Evolutionary conservation across 768 basidiomycete genomes (phyloP), one percentile per base, ranked within the genome.

Genomic region (Naganishia onofrii): DNA sequence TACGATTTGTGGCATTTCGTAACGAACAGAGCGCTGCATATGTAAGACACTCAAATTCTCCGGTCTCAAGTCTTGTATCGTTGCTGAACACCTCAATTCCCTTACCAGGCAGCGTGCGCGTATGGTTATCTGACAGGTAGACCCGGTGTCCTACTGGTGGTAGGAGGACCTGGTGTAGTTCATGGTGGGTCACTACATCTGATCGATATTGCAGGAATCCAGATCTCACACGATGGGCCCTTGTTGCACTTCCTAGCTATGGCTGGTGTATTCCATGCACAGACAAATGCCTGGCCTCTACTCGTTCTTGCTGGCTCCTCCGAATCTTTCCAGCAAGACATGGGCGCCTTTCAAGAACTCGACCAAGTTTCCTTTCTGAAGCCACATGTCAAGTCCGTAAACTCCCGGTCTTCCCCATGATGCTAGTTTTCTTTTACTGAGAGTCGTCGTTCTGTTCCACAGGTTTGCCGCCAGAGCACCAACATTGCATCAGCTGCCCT

Each of bases 1-100:
- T 74, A 36, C 71, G 71, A 10, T 74, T 74, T 56, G 69, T 74
- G 23, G 70, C 60, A 3, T 74, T 72, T 56, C 51, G 74, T 23
- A 74, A 74, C 46, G 74, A 74, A 42, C 74, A 74, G 57, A 65
- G 69, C n/a, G 74, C 72, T 19, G 70, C 71, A 36, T 74, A 74
- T 70, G 74, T 74, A 44, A 65, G 69, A 12, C 48, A 51, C 23
- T 66, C 26, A n/a, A 21, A 17, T 54, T 42, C 8, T 46, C 34
- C n/a, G 0, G 48, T 29, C 13, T n/a, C n/a, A 29, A 12, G 21
- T 8, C 9, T 26, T 26, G 38, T 12, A 42, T 64, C 21, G 23
- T 8, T 21, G 48, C 34, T 66, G 48, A 68, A 8, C 17, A 17
- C 34, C 2, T 17, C 6, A 7, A 51, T 23, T 56, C 36, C n/a